phyloP scores from a whole-genome alignment of 2,329 filamentous ascomycete species.

The Fusarium sp. region DNA sequence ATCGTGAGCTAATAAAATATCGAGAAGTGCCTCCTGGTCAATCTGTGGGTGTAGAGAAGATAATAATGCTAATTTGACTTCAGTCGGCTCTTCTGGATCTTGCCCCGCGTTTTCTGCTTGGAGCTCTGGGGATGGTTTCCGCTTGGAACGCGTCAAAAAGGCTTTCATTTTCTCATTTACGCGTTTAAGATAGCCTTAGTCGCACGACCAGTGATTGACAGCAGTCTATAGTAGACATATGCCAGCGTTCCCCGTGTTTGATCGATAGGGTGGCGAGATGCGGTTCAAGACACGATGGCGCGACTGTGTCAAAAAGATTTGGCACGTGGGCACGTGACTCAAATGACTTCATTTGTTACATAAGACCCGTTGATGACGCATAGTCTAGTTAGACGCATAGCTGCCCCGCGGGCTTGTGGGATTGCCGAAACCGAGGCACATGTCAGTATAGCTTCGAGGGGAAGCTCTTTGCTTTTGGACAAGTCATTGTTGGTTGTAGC shows the following conservation, averaged over 20 bases:
- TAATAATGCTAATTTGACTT: constrained; percentile 87
- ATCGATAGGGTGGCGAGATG: constrained; percentile 3
- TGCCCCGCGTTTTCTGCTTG: constrained; percentile 32
- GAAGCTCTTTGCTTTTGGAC: constrained; percentile 10
- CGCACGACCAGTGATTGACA: background rate
- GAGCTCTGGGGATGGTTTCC: constrained; percentile 56
- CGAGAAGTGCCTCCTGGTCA: constrained; percentile 77
- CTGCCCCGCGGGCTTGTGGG: constrained; percentile 44
- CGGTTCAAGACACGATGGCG: constrained; percentile 6
- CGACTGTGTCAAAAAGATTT: background rate
- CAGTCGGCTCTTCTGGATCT: constrained; percentile 81
- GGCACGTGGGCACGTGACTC: constrained; percentile 50
- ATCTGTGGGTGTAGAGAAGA: constrained; percentile 78
- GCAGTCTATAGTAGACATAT: background rate
- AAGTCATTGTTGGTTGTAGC: constrained; percentile 26
- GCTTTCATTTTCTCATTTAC: constrained; percentile 64
- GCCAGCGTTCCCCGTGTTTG: background rate
- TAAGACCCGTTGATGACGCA: constrained; percentile 28
- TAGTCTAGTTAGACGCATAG: constrained; percentile 36
- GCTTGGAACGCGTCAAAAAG: constrained; percentile 68
- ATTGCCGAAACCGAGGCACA: constrained; percentile 57
- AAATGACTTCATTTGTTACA: constrained; percentile 34
- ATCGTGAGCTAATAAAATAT: constrained; percentile 81
- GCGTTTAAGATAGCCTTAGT: background rate
- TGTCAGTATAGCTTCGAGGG: constrained; percentile 43